These are phyloP conservation scores for Leccinum pseudoinsigne DNA, from an alignment of 1,284 basidiomycete species.

Conservation along the genomic window DNA sequence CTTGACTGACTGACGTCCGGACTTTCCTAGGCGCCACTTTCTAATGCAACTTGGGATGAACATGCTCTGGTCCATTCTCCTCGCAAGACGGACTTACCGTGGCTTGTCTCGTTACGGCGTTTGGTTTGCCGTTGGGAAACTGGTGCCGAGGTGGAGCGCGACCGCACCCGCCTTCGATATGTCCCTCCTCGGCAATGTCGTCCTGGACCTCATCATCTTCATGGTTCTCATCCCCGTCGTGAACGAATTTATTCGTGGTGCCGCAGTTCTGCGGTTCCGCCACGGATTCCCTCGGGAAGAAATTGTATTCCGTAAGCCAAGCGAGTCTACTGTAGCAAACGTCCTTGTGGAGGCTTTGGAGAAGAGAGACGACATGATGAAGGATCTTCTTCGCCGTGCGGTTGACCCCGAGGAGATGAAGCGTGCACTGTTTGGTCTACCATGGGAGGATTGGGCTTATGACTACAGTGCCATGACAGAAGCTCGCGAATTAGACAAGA, in stretches of 20 bases:
- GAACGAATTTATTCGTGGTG: slow-evolving; percentile 22
- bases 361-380: slow-evolving; percentile 29
- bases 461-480: slow-evolving; percentile 32
- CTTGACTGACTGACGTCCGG: slow-evolving; percentile 17
- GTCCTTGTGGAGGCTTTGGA: slow-evolving; percentile 27
- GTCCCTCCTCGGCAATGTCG: slow-evolving; percentile 27
- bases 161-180: slow-evolving; percentile 18
- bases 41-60: slow-evolving; percentile 28
- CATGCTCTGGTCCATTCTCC: slow-evolving; percentile 25
- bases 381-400: slow-evolving; percentile 29
- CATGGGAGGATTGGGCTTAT: slow-evolving; percentile 35
- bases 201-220: slow-evolving; percentile 29
- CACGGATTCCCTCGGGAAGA: slow-evolving; percentile 31
- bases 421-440: slow-evolving; percentile 24
- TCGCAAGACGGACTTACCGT: slow-evolving; percentile 23
- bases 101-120: slow-evolving; percentile 32
- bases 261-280: slow-evolving; percentile 23
- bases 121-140: slow-evolving; percentile 25
- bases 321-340: slow-evolving; percentile 26
- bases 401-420: slow-evolving; percentile 34
- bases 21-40: slow-evolving; percentile 26
- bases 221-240: slow-evolving; percentile 25
- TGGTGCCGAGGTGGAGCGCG: slow-evolving; percentile 15
- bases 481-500: slow-evolving; percentile 23
- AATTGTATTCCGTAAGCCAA: slow-evolving; percentile 34